phyloP scores from a whole-genome alignment of 73 alveolate genomes.

The Urostyla sp. region DNA sequence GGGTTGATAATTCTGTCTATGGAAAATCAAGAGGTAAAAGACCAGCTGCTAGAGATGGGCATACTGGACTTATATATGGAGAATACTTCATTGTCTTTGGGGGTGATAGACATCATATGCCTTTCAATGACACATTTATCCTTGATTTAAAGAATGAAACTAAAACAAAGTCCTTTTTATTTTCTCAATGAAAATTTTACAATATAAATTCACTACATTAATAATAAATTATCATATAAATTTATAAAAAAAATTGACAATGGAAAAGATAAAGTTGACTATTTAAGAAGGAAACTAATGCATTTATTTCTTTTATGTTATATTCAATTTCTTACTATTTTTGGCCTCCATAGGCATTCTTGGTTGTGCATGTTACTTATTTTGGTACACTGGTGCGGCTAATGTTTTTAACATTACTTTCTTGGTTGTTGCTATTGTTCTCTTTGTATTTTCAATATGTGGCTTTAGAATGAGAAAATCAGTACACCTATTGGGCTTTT shows the following conservation, averaged over 20 bases:
- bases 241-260: not conserved
- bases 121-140: slow-evolving; percentile 70
- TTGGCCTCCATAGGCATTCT: slow-evolving; percentile 43
- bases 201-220: not conserved
- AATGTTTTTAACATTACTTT: slow-evolving; percentile 21
- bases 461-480: slow-evolving; percentile 26
- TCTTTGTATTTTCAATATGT: not conserved
- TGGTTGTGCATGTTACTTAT: slow-evolving; percentile 9
- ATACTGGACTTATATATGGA: slow-evolving; percentile 64
- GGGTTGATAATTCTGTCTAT: not conserved
- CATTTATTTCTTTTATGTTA: slow-evolving; percentile 4
- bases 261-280: not conserved
- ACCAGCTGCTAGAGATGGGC: slow-evolving; percentile 86
- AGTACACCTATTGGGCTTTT: slow-evolving; percentile 30
- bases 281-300: slow-evolving; percentile 33
- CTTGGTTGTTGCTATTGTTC: not conserved
- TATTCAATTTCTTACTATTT: slow-evolving; percentile 30
- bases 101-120: slow-evolving; percentile 89
- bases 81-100: slow-evolving; percentile 73
- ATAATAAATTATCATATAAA: not conserved
- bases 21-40: slow-evolving; percentile 53
- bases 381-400: slow-evolving; percentile 21
- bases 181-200: not conserved
- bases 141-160: slow-evolving; percentile 33
- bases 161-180: not conserved